Evolutionary conservation across 257 asterid genomes (phyloP), one percentile per base, ranked within the genome.

Genomic region (Lavandula angustifolia): DNA sequence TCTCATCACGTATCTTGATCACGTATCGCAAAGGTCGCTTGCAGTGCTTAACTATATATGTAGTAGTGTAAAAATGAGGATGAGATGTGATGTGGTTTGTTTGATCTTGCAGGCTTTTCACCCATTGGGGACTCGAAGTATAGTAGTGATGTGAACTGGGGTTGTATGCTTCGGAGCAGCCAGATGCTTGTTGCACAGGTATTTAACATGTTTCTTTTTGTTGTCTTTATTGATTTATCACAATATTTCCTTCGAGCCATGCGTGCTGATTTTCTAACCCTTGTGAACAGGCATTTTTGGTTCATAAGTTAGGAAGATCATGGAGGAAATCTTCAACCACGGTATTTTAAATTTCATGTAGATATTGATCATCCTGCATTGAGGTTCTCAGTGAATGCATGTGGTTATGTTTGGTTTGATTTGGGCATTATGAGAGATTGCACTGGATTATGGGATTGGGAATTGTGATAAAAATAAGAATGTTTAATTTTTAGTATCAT

Each of bases 111-210:
- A 94, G 99, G 99, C 3, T 94, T 94, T 75, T 43, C 79, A 4
- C 83, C 88, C 29, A 87, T 94, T 54, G 92, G 81, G 66, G 96
- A 87, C 55, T 63, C 95, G 3, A 94, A 90, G 81, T 90, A 87
- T 76, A 73, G 73, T 17, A 90, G 97, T 69, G 99, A 94, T 63
- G 95, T 81, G 55, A 71, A 76, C 72, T 94, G 99, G 99, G 99
- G 99, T 22, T 94, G 99, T 75, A 94, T 94, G 99, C 84, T 90
- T 58, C 87, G 99, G 66, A 90, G 99, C 85, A 86, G 99, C 81
- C 99, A 94, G 83, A 94, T 94, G 99, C 99, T 94, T 79, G 90
- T 94, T 72, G 96, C 97, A 52, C 97, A 92, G 94, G 99, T 69
- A 80, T 70, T 55, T 71, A 57, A 60, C 64, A 49, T 47, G 71